A percentile compares a stretch with the other conserved stretches of the same genome.
Evolutionary conservation across 345 rosid genomes (phyloP).

Genomic region (Populus pruinosa): DNA sequence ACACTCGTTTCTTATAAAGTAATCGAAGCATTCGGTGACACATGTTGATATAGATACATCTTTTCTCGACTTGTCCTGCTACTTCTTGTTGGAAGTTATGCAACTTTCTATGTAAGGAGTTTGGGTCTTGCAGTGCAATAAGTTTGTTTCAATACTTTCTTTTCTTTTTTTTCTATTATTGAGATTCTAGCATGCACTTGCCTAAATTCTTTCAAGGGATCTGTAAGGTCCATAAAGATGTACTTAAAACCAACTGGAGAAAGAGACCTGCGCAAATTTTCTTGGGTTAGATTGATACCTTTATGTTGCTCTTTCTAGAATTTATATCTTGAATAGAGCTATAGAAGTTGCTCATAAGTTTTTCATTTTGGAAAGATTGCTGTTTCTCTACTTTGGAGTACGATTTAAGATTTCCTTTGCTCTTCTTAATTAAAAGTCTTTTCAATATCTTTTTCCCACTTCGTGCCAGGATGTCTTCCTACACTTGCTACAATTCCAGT

Average conservation of each 20-base stretch:
- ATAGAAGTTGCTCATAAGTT: neutral
- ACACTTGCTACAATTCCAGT: constrained; percentile 97
- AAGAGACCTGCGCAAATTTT: neutral
- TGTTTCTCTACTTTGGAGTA: neutral
- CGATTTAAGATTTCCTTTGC: neutral
- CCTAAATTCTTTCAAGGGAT: neutral
- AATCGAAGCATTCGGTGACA: neutral
- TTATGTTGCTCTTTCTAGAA: neutral
- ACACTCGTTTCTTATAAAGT: neutral
- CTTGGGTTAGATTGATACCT: neutral
- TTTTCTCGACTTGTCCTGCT: neutral
- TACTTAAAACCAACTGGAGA: neutral
- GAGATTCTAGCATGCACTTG: neutral
- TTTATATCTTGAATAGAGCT: neutral
- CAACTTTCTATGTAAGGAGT: neutral
- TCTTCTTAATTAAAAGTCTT: neutral
- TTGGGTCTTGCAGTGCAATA: no score
- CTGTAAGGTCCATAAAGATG: neutral
- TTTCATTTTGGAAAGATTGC: neutral
- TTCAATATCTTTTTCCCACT: neutral
- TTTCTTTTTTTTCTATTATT: neutral
- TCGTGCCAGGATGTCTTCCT: constrained; percentile 72
- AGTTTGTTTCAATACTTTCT: neutral
- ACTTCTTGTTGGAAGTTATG: neutral
- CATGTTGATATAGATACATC: neutral